phyloP scores from a whole-genome alignment of 768 basidiomycete species.

The Gymnopilus junonius region DNA sequence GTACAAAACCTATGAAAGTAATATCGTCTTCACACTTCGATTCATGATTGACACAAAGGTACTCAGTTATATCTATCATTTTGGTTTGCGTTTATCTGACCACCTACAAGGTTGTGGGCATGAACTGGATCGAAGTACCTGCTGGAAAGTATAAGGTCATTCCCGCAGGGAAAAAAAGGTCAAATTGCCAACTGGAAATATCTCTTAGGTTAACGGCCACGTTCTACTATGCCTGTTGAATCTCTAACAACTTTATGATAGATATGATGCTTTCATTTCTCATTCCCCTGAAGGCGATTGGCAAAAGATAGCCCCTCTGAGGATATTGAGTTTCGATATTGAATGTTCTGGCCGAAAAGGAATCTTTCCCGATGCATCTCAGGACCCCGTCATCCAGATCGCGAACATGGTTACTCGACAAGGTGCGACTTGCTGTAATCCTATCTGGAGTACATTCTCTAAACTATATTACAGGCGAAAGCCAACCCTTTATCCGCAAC shows the following conservation, averaged over 20 bases:
- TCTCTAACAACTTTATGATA: constrained; percentile 30
- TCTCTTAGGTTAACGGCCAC: constrained; percentile 74
- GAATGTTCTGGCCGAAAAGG: constrained; percentile 99
- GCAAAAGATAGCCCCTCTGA: constrained; percentile 90
- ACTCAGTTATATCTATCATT: not conserved
- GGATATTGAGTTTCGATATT: constrained; percentile 97
- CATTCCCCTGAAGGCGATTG: constrained; percentile 91
- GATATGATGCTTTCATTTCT: constrained; percentile 86
- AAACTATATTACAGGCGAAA: constrained; percentile 67
- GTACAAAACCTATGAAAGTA: constrained; percentile 89
- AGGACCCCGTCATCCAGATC: constrained; percentile 97
- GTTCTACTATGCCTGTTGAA: not conserved
- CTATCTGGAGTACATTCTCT: constrained; percentile 3
- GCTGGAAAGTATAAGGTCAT: constrained; percentile 78
- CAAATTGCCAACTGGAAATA: constrained; percentile 90
- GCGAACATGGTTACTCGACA: constrained; percentile 99
- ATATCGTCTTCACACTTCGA: constrained; percentile 86
- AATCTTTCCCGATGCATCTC: constrained; percentile 89
- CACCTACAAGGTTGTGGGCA: constrained; percentile 79
- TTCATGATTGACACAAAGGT: constrained; percentile 99
- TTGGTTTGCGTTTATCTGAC: not conserved
- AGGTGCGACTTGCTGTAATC: constrained; percentile 52
- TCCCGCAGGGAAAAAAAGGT: constrained; percentile 60
- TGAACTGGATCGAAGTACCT: constrained; percentile 98
- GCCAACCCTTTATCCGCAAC: constrained; percentile 93